Conservation (phyloP, 352 stramenopile genomes). For the Phytophthora boehmeriae region DNA sequence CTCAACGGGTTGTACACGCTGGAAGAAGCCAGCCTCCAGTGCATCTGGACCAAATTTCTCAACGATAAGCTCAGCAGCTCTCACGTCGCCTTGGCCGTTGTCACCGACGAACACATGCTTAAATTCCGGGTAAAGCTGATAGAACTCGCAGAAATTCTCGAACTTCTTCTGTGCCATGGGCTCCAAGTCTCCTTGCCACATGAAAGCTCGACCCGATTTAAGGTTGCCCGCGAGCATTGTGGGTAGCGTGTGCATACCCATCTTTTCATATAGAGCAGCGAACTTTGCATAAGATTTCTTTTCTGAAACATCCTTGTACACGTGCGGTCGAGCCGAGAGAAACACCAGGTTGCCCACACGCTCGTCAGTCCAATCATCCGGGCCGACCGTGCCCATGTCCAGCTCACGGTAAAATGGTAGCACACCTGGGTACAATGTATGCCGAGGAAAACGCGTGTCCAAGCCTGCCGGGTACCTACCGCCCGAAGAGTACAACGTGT, state of each 20-base stretch:
- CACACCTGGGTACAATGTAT: constrained; percentile 97
- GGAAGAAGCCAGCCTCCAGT: constrained; percentile 89
- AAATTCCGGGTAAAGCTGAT: constrained; percentile 98
- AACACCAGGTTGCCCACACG: constrained; percentile 98
- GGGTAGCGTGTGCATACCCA: constrained; percentile 95
- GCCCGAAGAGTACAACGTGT: constrained; percentile 96
- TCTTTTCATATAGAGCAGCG: constrained; percentile 90
- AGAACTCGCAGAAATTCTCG: constrained; percentile 93
- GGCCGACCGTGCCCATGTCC: constrained; percentile 92
- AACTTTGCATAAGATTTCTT: constrained; percentile 98
- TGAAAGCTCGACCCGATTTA: constrained; percentile 93
- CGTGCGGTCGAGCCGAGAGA: constrained; percentile 96
- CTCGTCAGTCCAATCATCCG: constrained; percentile 89
- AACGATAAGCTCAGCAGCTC: constrained; percentile 90
- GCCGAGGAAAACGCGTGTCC: constrained; percentile 92
- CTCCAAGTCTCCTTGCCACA: constrained; percentile 96
- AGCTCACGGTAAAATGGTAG: constrained; percentile 98
- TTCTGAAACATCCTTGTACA: constrained; percentile 99
- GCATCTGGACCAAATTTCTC: constrained; percentile 71
- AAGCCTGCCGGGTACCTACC: constrained; percentile 96
- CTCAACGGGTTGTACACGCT: constrained; percentile 87
- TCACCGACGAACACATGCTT: constrained; percentile 98
- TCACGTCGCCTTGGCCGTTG: constrained; percentile 95
- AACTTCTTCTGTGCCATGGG: constrained; percentile 98
- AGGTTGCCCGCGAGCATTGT: constrained; percentile 96